A percentile compares a stretch with the other conserved stretches of the same genome.
Evolutionary conservation across 345 rosid species (phyloP).

Genomic region (Barbarea vulgaris): DNA sequence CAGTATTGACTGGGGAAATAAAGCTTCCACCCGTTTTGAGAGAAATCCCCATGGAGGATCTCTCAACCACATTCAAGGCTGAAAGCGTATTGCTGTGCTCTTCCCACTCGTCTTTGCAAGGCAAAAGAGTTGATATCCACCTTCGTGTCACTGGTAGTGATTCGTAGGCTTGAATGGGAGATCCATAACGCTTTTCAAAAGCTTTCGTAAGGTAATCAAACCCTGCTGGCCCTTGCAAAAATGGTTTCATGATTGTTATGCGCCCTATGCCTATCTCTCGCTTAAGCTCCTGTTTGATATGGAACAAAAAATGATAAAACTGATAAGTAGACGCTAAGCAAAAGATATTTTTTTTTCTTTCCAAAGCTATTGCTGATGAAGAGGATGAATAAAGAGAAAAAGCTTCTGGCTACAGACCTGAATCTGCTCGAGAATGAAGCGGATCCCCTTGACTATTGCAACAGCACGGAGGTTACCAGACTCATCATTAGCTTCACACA

Average conservation of each 20-base stretch:
- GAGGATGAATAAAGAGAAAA: background rate
- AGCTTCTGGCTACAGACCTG: slow-evolving; percentile 51
- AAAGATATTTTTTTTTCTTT: background rate
- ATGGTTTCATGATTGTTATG: slow-evolving; percentile 70
- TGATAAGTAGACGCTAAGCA: slow-evolving; percentile 19
- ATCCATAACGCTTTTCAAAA: slow-evolving; percentile 62
- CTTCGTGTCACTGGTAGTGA: slow-evolving; percentile 56
- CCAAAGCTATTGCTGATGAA: background rate
- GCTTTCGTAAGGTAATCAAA: slow-evolving; percentile 69
- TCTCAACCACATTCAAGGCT: slow-evolving; percentile 45
- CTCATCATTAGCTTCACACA: slow-evolving; percentile 51
- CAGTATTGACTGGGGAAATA: slow-evolving; percentile 30
- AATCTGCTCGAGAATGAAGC: slow-evolving; percentile 80
- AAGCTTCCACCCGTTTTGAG: slow-evolving; percentile 85
- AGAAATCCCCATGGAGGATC: slow-evolving; percentile 54
- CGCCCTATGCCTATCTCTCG: slow-evolving; percentile 77
- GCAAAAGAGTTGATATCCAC: slow-evolving; percentile 67
- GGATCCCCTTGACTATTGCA: slow-evolving; percentile 79
- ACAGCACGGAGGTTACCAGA: slow-evolving; percentile 53
- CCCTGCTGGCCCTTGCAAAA: slow-evolving; percentile 83
- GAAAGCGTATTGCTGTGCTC: slow-evolving; percentile 64
- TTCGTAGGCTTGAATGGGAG: slow-evolving; percentile 48
- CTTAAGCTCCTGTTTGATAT: slow-evolving; percentile 59
- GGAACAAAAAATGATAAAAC: background rate
- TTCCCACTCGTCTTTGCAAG: slow-evolving; percentile 67